Conservation (phyloP, 257 asterid genomes). For the Pogostemon cablin region DNA sequence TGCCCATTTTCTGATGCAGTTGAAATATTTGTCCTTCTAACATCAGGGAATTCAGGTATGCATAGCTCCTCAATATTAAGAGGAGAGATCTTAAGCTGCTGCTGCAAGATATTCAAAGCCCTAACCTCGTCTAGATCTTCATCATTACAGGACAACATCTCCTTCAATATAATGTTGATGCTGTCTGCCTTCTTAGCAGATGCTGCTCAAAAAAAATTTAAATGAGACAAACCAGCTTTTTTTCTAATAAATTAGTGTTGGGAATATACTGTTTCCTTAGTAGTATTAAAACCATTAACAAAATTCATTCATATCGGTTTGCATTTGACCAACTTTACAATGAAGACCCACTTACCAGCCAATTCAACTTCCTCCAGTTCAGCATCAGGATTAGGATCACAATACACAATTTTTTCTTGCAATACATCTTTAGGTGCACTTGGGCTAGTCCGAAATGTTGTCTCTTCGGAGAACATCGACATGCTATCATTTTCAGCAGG, state of each 20-base stretch:
- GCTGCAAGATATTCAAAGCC: slow-evolving; percentile 66
- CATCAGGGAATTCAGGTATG: slow-evolving; percentile 45
- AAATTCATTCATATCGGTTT: slow-evolving; percentile 23
- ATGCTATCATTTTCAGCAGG: slow-evolving; percentile 48
- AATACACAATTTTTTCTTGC: slow-evolving; percentile 34
- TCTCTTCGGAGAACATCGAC: slow-evolving; percentile 51
- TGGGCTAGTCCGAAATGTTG: slow-evolving; percentile 38
- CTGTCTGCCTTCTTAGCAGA: slow-evolving; percentile 43
- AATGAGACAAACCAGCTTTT: slow-evolving; percentile 25
- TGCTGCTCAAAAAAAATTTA: slow-evolving; percentile 41
- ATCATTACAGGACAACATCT: slow-evolving; percentile 48
- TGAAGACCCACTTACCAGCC: slow-evolving; percentile 53
- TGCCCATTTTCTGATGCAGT: slow-evolving; percentile 45
- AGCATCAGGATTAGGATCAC: slow-evolving; percentile 41
- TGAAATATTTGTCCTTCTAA: slow-evolving; percentile 49
- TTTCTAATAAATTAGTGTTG: slow-evolving; percentile 19
- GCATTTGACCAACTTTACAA: slow-evolving; percentile 23
- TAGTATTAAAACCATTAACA: slow-evolving; percentile 14
- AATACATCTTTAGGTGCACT: slow-evolving; percentile 40
- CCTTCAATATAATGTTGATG: slow-evolving; percentile 47
- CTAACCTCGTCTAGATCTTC: slow-evolving; percentile 70
- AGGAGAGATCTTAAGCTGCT: slow-evolving; percentile 65
- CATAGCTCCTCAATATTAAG: slow-evolving; percentile 51
- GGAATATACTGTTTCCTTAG: background rate
- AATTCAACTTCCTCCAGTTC: slow-evolving; percentile 42